Base-by-base conservation (phyloP, 352 stramenopile species). In the Thalassiosira ordinaria region DNA sequence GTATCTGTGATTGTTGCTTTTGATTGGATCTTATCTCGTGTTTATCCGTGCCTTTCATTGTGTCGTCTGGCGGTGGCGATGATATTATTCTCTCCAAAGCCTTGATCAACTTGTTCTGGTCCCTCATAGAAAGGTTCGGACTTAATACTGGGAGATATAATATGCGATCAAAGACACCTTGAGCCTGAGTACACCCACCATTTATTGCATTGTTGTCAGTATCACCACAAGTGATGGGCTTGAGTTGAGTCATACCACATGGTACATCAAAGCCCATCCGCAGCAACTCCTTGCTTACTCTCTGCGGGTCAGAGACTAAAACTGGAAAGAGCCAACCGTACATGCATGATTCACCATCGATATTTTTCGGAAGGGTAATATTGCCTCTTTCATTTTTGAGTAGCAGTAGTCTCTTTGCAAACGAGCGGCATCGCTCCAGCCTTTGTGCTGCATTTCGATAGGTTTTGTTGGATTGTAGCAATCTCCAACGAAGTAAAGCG, bases 281-380 rank as follows among this genome's bases (percentile, higher is more conserved):
- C 51, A 80, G 27, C 22, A 87, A 56, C 26, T 72, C 13, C 29
- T 71, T 56, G 39, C 52, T 71, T 16, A 82, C 24, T 13, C 47
- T 35, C 11, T 76, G 13, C 13, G 81, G 80, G 46, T 86, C 37
- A 2, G 75, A 46, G 29, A 80, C 71, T 39, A 70, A 35, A 27
- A 93, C 60, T 14, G 89, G 87, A 61, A 90, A 93, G 7, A 92
- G 56, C 89, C 89, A 94, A 57, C 74, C 80, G 86, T 73, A 74
- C 85, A 83, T 83, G 13, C 4, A 14, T 4, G 24, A 53, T 44
- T 29, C 68, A 9, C 76, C 64, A 26, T 67, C 22, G 3, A 66
- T 22, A 13, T 55, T 55, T 55, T 61, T 61, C 7, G 60, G 72
- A 56, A 74, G 52, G 0, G 35, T 22, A 52, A 85, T 53, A 27